Conservation (phyloP, 495 filamentous ascomycete species). For the Letharia columbiana region DNA sequence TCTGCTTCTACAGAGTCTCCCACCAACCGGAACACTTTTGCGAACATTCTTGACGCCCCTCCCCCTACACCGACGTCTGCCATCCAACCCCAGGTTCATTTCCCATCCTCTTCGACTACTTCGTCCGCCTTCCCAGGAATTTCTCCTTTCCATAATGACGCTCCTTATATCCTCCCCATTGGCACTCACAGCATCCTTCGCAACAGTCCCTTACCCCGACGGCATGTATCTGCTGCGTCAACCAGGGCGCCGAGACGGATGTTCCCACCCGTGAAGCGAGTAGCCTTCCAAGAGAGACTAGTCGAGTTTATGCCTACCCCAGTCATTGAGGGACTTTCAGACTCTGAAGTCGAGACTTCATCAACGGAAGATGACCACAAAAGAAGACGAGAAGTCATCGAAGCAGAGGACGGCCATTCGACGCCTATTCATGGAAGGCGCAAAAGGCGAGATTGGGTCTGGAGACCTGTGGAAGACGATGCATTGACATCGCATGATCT, state of each 20-base stretch:
- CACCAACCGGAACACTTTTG: conserved; percentile 73
- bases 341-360: conserved; percentile 5
- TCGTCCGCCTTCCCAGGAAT: conserved; percentile 26
- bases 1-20: conserved; percentile 58
- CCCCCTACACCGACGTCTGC: conserved; percentile 50
- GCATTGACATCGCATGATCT: conserved; percentile 3
- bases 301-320: conserved; percentile 23
- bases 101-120: conserved; percentile 28
- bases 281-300: conserved; percentile 20
- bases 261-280: conserved; percentile 22
- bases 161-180: conserved; percentile 58
- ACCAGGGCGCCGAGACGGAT: conserved; percentile 14
- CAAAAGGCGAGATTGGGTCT: conserved; percentile 26
- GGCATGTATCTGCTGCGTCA: conserved; percentile 18
- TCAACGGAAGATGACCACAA: conserved; percentile 6
- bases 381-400: conserved; percentile 16
- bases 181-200: conserved; percentile 65
- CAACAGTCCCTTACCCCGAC: conserved; percentile 55
- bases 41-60: conserved; percentile 65
- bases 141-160: conserved; percentile 30
- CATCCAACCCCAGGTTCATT: conserved; percentile 25
- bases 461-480: conserved; percentile 26
- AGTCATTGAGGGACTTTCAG: conserved; percentile 13
- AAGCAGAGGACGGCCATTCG: conserved; percentile 20
- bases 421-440: conserved; percentile 13